Base-by-base conservation (phyloP, 495 filamentous ascomycete species). In the Aspergillus coremiiformis region DNA sequence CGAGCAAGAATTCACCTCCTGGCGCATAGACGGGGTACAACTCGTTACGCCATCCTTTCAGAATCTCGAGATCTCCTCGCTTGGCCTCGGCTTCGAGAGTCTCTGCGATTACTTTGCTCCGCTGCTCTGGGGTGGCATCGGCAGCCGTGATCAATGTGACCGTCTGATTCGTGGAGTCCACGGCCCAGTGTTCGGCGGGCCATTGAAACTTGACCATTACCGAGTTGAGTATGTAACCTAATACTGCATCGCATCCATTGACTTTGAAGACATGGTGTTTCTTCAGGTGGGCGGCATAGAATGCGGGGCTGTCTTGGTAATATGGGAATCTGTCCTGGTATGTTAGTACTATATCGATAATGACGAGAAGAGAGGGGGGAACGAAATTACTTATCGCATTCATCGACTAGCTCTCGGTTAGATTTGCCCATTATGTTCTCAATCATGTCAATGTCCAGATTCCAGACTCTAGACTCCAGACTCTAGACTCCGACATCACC, bases 21-120 rank as follows among this genome's bases (percentile, higher is more conserved):
- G 75, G 80, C 0, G 80, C 87, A 58, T 87, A 93, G 12, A 96
- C 79, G 0, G 89, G 81, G 71, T 95, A 99, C 27, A 85, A 69
- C 70, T 99, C 93, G 57, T 91, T 70, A 33, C 94, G 78, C 93
- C 93, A 99, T 53, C 89, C 88, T 14, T 72, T 74, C 24, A 96
- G 75, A 1, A 95, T 68, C 42, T 79, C 69, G 64, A 97, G 97
- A 0, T 71, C 78, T 12, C 74, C 65, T 21, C 77, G 76, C 23
- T 77, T 67, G 24, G 83, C 81, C 72, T 89, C 89, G 57, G 82
- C 77, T 1, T 67, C 61, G 27, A 84, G 75, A 4, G 87, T 83
- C 32, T 67, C 59, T 0, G 70, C 77, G 4, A 95, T 75, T 20
- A 77, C 68, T 2, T 66, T 63, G 41, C 75, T 86, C 56, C 91